These are phyloP conservation scores for Penicillium corylophilum DNA, from an alignment of 2,329 filamentous ascomycete species.

Conservation along the genomic window DNA sequence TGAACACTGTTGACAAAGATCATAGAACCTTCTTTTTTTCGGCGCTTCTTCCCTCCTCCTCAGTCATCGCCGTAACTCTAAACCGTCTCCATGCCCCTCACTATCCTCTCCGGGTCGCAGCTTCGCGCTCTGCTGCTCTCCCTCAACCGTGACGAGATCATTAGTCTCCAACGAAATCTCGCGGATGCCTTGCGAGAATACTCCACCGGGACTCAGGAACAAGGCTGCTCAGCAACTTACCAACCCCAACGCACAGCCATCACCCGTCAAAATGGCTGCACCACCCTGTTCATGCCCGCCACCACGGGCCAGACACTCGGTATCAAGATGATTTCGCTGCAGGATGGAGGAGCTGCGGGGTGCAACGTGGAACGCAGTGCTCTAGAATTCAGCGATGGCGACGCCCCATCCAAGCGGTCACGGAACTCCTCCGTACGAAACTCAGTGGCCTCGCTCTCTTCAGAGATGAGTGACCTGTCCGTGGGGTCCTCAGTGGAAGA, in stretches of 20 bases:
- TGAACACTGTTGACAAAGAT: background rate
- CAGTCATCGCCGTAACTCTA: conserved; percentile 3
- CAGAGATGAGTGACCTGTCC: conserved; percentile 36
- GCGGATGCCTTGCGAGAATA: conserved; percentile 64
- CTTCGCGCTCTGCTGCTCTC: conserved; percentile 57
- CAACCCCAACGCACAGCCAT: conserved; percentile 63
- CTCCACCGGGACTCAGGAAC: conserved; percentile 60
- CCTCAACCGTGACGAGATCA: conserved; percentile 57
- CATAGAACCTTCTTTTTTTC: background rate
- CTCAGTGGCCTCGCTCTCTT: conserved; percentile 37
- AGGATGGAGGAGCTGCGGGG: conserved; percentile 33
- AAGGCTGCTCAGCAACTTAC: conserved; percentile 58
- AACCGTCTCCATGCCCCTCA: conserved; percentile 54
- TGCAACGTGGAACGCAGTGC: conserved; percentile 34
- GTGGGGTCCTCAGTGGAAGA: conserved; percentile 35
- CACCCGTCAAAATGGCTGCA: conserved; percentile 60
- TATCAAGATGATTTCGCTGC: conserved; percentile 63
- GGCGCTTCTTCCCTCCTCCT: background rate
- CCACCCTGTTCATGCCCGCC: conserved; percentile 67
- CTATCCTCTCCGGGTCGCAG: conserved; percentile 57
- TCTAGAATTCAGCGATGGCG: conserved; percentile 16
- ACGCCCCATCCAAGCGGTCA: conserved; percentile 15
- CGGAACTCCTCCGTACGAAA: conserved; percentile 21
- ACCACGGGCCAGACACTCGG: conserved; percentile 60
- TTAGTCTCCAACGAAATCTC: conserved; percentile 57